Percentiles rank a stretch among this genome's conserved stretches.
These are phyloP conservation scores for Lactarius evosmus DNA, from an alignment of 768 basidiomycete genomes.

Conservation along the genomic window DNA sequence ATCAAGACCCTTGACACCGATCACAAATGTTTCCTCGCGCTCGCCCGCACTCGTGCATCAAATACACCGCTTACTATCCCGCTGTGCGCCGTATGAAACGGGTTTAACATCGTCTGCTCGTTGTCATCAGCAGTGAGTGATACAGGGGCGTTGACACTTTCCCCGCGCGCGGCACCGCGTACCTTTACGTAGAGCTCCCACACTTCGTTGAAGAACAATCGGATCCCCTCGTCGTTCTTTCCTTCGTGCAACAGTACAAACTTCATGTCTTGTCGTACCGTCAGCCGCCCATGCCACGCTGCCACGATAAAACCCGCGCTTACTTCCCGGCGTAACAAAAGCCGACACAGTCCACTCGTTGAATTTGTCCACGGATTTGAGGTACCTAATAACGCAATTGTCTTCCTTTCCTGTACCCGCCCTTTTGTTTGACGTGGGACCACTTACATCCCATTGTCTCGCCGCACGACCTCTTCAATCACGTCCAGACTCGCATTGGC, in stretches of 20 bases:
- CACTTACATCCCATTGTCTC: slow-evolving; percentile 73
- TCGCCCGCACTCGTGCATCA: slow-evolving; percentile 77
- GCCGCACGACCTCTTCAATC: slow-evolving; percentile 89
- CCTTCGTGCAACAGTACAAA: slow-evolving; percentile 91
- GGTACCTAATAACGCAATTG: slow-evolving; percentile 61
- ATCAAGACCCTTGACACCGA: slow-evolving; percentile 4
- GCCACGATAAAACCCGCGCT: slow-evolving; percentile 41
- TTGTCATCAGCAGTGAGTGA: slow-evolving; percentile 11
- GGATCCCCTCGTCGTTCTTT: slow-evolving; percentile 97
- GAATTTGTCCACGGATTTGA: slow-evolving; percentile 94
- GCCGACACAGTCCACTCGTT: slow-evolving; percentile 99
- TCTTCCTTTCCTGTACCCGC: slow-evolving; percentile 1
- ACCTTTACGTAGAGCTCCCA: slow-evolving; percentile 99
- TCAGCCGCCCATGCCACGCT: slow-evolving; percentile 5
- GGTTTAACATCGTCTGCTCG: slow-evolving; percentile 81
- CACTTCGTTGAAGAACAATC: slow-evolving; percentile 86
- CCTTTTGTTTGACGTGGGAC: not conserved
- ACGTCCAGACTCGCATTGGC: slow-evolving; percentile 95
- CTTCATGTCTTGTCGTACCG: slow-evolving; percentile 72
- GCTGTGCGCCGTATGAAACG: slow-evolving; percentile 93
- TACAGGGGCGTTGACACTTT: not conserved
- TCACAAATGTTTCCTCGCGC: slow-evolving; percentile 80
- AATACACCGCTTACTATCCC: slow-evolving; percentile 77
- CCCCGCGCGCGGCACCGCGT: slow-evolving; percentile 31
- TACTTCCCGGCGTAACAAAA: slow-evolving; percentile 93